Percentiles rank a stretch among this genome's conserved stretches.
Evolutionary conservation across 1,284 basidiomycete species (phyloP).

Genomic region (Bondarzewia mesenterica): DNA sequence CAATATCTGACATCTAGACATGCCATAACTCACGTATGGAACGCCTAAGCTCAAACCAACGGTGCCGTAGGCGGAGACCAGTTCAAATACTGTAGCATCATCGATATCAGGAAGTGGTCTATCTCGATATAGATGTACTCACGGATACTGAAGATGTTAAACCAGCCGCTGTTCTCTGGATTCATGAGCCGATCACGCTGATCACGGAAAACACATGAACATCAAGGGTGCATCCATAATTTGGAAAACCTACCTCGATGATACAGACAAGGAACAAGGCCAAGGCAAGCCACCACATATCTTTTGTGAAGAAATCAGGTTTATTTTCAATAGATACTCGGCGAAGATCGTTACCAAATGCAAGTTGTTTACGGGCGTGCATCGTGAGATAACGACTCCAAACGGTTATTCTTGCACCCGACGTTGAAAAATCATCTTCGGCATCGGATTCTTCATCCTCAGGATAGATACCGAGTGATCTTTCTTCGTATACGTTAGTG

Average conservation of each 20-base stretch:
- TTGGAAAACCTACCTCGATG: slow-evolving; percentile 55
- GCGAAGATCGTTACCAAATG: slow-evolving; percentile 61
- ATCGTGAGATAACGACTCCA: slow-evolving; percentile 74
- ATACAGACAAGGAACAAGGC: slow-evolving; percentile 81
- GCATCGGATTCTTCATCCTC: slow-evolving; percentile 34
- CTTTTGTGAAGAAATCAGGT: slow-evolving; percentile 26
- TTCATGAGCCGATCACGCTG: slow-evolving; percentile 47
- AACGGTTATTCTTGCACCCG: slow-evolving; percentile 31
- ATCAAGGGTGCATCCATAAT: background rate
- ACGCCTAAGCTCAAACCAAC: slow-evolving; percentile 79
- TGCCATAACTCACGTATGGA: slow-evolving; percentile 46
- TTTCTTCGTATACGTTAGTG: slow-evolving; percentile 98
- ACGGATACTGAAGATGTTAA: slow-evolving; percentile 50
- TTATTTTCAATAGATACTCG: background rate
- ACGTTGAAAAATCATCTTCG: slow-evolving; percentile 32
- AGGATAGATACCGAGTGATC: slow-evolving; percentile 70
- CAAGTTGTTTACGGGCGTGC: slow-evolving; percentile 82
- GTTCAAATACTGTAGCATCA: slow-evolving; percentile 60
- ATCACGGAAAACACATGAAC: slow-evolving; percentile 1
- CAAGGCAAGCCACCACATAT: slow-evolving; percentile 86
- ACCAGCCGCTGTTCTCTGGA: slow-evolving; percentile 40
- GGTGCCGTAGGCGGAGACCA: slow-evolving; percentile 88
- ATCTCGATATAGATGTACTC: background rate
- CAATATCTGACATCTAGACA: background rate
- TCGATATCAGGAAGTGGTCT: background rate